phyloP scores from a whole-genome alignment of 2,329 filamentous ascomycete species.

The Zymoseptoria tritici region DNA sequence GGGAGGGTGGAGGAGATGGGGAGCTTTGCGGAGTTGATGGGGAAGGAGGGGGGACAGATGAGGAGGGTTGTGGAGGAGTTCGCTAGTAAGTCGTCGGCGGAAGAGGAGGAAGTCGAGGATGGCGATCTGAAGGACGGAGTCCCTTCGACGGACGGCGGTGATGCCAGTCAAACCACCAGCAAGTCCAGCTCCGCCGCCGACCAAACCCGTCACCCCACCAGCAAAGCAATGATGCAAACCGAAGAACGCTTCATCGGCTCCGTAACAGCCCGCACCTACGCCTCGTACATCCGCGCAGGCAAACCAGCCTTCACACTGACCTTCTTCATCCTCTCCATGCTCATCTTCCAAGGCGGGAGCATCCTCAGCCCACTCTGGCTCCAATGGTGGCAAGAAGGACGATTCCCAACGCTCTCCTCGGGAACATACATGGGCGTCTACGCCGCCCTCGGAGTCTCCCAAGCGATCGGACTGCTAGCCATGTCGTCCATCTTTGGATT shows the following conservation, averaged over 20 bases:
- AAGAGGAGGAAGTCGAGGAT: background rate
- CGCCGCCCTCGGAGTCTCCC: conserved; percentile 63
- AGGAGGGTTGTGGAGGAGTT: conserved; percentile 2
- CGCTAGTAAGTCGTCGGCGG: background rate
- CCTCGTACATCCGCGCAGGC: conserved; percentile 3
- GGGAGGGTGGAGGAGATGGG: background rate
- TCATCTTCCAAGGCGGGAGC: conserved; percentile 3
- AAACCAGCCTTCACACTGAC: conserved; percentile 3
- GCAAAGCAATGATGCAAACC: conserved; percentile 57
- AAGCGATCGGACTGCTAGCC: conserved; percentile 73
- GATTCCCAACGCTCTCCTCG: background rate
- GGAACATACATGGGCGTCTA: conserved; percentile 65
- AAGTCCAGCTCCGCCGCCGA: background rate
- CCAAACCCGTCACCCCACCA: background rate
- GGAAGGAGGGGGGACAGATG: background rate
- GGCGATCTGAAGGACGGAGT: background rate
- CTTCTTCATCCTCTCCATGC: background rate
- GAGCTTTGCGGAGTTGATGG: background rate
- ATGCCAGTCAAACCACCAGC: background rate
- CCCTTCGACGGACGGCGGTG: background rate
- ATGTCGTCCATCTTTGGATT: background rate
- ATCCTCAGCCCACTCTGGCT: background rate
- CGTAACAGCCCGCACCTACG: conserved; percentile 36
- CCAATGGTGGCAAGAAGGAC: background rate
- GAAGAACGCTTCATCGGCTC: conserved; percentile 63